These are phyloP conservation scores for Aspergillus pseudotamarii DNA, from an alignment of 2,329 filamentous ascomycete species.

Conservation along the genomic window DNA sequence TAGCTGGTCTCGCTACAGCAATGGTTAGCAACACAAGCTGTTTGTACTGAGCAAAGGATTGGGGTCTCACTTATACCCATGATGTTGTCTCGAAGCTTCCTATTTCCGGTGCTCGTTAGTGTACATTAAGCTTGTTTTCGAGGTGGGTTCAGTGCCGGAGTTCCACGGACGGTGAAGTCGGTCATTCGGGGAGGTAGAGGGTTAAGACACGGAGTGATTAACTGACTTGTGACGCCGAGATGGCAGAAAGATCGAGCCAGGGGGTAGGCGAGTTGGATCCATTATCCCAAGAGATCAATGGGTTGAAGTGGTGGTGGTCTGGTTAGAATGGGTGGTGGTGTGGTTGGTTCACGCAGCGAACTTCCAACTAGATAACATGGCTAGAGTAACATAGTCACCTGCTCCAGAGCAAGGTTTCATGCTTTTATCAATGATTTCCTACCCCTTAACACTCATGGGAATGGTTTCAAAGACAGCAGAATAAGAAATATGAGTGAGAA, in stretches of 20 bases:
- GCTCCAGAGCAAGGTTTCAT: too few species aligned
- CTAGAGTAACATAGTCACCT: too few species aligned
- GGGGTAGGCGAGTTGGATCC: neutral
- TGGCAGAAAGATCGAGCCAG: fast-evolving
- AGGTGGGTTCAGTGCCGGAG: neutral
- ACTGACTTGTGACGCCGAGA: neutral
- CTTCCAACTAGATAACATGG: too few species aligned
- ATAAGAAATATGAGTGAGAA: too few species aligned
- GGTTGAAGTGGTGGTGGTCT: too few species aligned
- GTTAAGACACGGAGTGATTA: neutral
- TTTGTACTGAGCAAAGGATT: neutral
- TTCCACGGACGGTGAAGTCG: neutral
- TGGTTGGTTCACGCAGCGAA: neutral
- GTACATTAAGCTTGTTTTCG: neutral
- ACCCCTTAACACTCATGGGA: too few species aligned
- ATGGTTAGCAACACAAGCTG: neutral
- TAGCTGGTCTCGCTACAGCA: conserved; percentile 29
- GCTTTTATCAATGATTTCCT: too few species aligned
- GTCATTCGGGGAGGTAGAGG: neutral
- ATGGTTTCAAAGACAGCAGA: too few species aligned
- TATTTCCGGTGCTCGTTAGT: neutral
- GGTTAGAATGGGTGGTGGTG: neutral
- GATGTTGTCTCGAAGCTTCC: conserved; percentile 29
- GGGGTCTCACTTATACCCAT: conserved; percentile 32
- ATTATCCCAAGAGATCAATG: neutral